Base-by-base conservation (phyloP, 331 rosid genomes). In the Spiraea crenata region DNA sequence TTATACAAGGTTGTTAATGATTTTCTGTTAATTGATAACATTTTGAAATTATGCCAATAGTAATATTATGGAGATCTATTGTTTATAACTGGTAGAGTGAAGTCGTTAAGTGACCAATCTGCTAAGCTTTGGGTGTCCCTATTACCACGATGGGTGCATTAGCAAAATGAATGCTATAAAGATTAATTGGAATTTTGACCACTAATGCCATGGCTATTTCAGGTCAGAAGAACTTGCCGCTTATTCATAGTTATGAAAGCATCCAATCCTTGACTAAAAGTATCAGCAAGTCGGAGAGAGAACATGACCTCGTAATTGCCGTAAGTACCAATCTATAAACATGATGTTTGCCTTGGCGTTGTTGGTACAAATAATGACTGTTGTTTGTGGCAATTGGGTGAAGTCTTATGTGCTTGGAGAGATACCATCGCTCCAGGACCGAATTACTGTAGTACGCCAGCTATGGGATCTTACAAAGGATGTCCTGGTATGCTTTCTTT, bases 361-460 rank as follows among this genome's bases (percentile, higher is more conserved):
- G 25, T 47, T 73, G 70, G 64, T 82, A 49, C 77, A 19, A 82
- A 64, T 70, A 25, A 63, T 63, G 40, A 37, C 64, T 42, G 40
- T 9, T 56, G 63, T 86, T 44, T 75, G 46, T 80, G 74, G 34
- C 73, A 50, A 48, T 82, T 75, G 84, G 71, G 60, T 54, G 77
- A 83, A 93, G 99, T 93, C 99, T 10, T 93, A 93, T 77, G 99
- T 91, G 35, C 92, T 91, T 40, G 99, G 99, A 67, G 97, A 93
- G 87, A 93, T 93, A 54, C 96, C 96, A 10, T 93, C 93, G 13
- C 58, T 91, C 69, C 82, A 89, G 85, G 97, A 95, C 81, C 87
- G 95, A 42, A 85, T 95, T 72, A 91, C 96, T 66, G 65, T 81
- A 52, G 91, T 91, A 72, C 97, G 99, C 73, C 96, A 95, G 79